Evolutionary conservation across 257 asterid species (phyloP).

Genomic region (Penstemon barbatus): DNA sequence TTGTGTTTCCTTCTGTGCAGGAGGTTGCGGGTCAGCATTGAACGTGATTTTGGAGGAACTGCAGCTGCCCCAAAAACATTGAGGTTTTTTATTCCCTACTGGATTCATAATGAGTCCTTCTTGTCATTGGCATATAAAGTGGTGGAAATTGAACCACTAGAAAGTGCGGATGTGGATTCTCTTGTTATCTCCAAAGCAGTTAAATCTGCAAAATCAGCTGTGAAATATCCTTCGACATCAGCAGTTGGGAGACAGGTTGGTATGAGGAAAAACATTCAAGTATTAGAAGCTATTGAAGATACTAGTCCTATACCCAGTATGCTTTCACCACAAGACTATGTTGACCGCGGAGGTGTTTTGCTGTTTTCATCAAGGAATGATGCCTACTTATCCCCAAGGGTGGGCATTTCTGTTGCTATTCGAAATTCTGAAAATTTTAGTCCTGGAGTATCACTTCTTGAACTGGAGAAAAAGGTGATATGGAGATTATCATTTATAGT

Average conservation of each 20-base stretch:
- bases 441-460: constrained; percentile 92
- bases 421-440: constrained; percentile 74
- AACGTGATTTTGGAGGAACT: constrained; percentile 92
- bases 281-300: constrained; percentile 89
- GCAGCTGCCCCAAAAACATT: constrained; percentile 92
- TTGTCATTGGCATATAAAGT: constrained; percentile 81
- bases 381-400: constrained; percentile 83
- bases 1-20: constrained; percentile 41
- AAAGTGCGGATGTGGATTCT: constrained; percentile 65
- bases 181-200: constrained; percentile 50
- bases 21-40: constrained; percentile 94
- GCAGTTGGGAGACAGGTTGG: constrained; percentile 52
- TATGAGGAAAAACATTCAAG: constrained; percentile 67
- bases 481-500: constrained; percentile 18
- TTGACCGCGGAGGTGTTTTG: constrained; percentile 92
- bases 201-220: constrained; percentile 75
- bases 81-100: constrained; percentile 96
- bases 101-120: constrained; percentile 83
- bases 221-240: constrained; percentile 57
- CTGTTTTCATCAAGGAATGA: constrained; percentile 93
- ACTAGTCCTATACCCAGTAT: constrained; percentile 88
- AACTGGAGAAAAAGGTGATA: constrained; percentile 95
- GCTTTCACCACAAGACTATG: constrained; percentile 98
- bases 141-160: constrained; percentile 89
- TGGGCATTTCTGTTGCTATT: constrained; percentile 91